Conservation (phyloP, 345 rosid genomes). For the Schrenkiella parvula region DNA sequence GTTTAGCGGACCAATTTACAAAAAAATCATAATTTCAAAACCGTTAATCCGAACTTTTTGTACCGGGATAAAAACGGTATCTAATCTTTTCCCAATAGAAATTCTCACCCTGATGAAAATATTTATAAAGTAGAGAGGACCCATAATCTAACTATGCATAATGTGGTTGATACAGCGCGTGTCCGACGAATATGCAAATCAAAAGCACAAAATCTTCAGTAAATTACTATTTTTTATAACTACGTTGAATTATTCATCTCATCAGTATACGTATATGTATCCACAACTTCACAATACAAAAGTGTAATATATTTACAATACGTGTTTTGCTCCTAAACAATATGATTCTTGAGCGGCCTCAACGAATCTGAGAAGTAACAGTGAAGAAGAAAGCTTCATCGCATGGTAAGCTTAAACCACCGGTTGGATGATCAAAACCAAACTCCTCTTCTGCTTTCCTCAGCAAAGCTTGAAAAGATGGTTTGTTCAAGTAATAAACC, state of each 20-base stretch:
- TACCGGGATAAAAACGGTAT: no score
- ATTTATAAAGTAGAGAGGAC: background rate
- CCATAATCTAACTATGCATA: background rate
- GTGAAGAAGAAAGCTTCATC: constrained; percentile 38
- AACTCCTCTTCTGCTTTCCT: constrained; percentile 46
- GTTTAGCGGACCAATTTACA: no score
- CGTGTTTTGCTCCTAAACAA: background rate
- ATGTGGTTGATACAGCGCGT: background rate
- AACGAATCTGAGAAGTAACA: constrained; percentile 33
- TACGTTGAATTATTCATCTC: background rate
- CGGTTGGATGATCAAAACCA: constrained; percentile 39
- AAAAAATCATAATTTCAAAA: no score
- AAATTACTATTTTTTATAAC: background rate
- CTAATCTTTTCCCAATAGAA: no score
- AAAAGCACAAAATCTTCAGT: background rate
- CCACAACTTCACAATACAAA: background rate
- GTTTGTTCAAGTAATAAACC: constrained; percentile 33
- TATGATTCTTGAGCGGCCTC: background rate
- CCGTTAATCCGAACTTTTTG: no score
- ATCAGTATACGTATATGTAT: background rate
- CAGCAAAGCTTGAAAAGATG: constrained; percentile 38
- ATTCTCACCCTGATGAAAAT: background rate
- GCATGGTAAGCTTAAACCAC: constrained; percentile 41
- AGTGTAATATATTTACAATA: constrained; percentile 9
- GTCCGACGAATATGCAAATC: background rate